Base-by-base conservation (phyloP, 805 yeast species). In the Ascoidea rubescens region DNA sequence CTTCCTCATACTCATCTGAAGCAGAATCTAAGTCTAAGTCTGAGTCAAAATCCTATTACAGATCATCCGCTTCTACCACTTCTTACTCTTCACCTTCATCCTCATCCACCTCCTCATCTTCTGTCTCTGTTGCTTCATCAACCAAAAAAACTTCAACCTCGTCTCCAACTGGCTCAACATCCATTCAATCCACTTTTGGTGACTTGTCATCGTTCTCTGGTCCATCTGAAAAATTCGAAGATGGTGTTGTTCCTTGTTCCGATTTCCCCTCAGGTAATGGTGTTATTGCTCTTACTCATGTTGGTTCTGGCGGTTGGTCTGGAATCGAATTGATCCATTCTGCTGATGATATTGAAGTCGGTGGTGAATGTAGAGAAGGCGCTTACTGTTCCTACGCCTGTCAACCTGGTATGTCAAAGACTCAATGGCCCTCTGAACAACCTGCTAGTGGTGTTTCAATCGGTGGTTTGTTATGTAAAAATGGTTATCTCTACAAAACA, bases 351-450 rank as follows among this genome's bases (percentile, higher is more conserved):
- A 80, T 87, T 57, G 77, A 87, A 56, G 75, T 84, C 51, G 73
- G 77, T 52, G 67, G 72, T 49, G 62, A 76, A 50, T 91, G 98
- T 77, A 67, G 72, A 56, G 96, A 90, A 61, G 98, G 97, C 54
- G 78, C 78, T 62, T 88, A 86, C 80, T 91, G 98, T 73, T 91
- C 97, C 54, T 91, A 91, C 71, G 95, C 97, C 56, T 91, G 98
- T 75, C 95, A 88, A 75, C 80, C 96, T 46, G 98, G 98, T 78
- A 87, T 87, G 96, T 87, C 96, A 63, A 91, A 91, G 80, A 88
- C 96, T 53, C 98, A 91, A 75, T 91, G 95, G 95, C 98, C 98
- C 56, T 70, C 82, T 48, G 58, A 65, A 53, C 98, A 91, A 75
- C 97, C 97, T 52, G 58, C 84, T 53, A 77, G 72, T 67, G 98